Conservation (phyloP, 495 filamentous ascomycete species). For the Oidiodendron maius region DNA sequence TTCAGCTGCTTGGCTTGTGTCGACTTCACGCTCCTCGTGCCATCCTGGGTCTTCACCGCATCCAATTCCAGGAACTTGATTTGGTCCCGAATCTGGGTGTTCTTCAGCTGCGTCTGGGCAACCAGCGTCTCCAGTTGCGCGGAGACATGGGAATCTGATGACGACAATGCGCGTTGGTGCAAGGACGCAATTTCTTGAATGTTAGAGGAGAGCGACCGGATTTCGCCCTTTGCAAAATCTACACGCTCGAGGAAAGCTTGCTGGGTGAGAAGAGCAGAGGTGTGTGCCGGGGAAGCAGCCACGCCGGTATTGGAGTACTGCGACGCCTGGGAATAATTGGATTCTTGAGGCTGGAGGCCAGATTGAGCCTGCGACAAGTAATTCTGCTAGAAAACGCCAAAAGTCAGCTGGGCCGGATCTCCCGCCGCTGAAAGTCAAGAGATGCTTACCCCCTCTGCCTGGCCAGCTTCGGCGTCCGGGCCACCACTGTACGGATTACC, state of each 20-base stretch:
- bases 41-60: conserved; percentile 48
- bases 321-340: conserved; percentile 18
- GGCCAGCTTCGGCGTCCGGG: conserved; percentile 18
- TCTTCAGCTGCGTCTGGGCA: conserved; percentile 58
- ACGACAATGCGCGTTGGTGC: conserved; percentile 54
- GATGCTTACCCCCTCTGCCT: conserved; percentile 5
- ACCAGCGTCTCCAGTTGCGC: conserved; percentile 43
- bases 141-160: conserved; percentile 39
- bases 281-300: conserved; percentile 15
- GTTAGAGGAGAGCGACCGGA: conserved; percentile 45
- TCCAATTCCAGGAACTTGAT: conserved; percentile 63
- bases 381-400: not conserved
- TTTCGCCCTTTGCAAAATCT: conserved; percentile 49
- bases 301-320: conserved; percentile 16
- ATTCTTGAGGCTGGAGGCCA: conserved; percentile 18
- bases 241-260: conserved; percentile 57
- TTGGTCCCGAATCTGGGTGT: conserved; percentile 59
- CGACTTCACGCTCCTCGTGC: conserved; percentile 48
- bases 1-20: conserved; percentile 60
- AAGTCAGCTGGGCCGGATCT: not conserved
- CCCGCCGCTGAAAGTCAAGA: not conserved
- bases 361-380: not conserved
- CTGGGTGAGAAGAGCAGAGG: conserved; percentile 32
- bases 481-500: conserved; percentile 34
- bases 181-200: conserved; percentile 51